Base-by-base conservation (phyloP, 495 filamentous ascomycete genomes). In the Parathielavia hyrcaniae region DNA sequence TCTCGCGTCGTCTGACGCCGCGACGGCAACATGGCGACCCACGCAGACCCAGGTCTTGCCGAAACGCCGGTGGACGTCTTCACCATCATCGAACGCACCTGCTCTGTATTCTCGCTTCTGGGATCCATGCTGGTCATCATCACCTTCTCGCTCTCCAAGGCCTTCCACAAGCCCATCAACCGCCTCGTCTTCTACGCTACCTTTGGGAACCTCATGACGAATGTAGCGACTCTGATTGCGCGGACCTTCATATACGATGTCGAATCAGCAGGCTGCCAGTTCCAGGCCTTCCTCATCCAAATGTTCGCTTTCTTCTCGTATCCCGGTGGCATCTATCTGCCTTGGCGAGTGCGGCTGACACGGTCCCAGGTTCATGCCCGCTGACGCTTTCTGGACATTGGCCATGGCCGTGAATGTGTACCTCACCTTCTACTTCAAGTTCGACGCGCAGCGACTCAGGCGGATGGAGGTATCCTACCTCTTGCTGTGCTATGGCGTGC, bases 381-480 rank as follows among this genome's bases (percentile, higher is more conserved):
- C 88, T 10, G 89, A 95, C 73, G 85, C 88, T 8, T 75, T 85
- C 45, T 90, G 87, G 87, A 85, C 85, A 2, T 76, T 92, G 44
- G 86, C 86, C 54, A 96, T 96, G 90, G 88, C 90, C 8, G 76
- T 86, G 58, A 96, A 95, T 64, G 90, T 96, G 61, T 89, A 89
- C 67, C 74, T 95, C 23, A 92, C 89, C 23, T 91, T 96, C 58
- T 93, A 91, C 70, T 79, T 79, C 59, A 84, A 85, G 59, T 91
- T 86, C 65, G 81, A 85, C 47, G 83, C 86, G 0, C 69, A 78
- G 3, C 78, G 82, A 46, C 77, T 96, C 19, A 81, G 84, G 3
- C 75, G 64, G 23, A 77, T 91, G 59, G 90, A 96, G 66, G 80
- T 83, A 58, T 83, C 80, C 61, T 95, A 96, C 57, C 63, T 90